Evolutionary conservation across 1,284 basidiomycete genomes (phyloP), one percentile per base, ranked within the genome.

Genomic region (Tilletia horrida): DNA sequence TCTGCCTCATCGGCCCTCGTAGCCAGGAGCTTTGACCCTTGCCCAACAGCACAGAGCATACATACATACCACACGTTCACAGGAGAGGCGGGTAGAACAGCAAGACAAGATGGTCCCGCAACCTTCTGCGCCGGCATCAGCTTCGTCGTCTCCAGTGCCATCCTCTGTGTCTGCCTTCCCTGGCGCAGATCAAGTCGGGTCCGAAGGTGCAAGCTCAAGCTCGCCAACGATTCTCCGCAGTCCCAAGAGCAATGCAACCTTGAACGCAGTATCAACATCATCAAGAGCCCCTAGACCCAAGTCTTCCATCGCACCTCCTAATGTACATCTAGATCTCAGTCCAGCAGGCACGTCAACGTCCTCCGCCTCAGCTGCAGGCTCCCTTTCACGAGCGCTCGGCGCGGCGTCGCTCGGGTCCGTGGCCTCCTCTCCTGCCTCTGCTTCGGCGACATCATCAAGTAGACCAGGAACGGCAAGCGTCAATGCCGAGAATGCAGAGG

Each of bases 271-370:
- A 6, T n/a, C 43, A 23, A 25, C 43, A 4, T 27, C 44, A 1
- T 27, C 21, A n/a, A 31, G 45, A 13, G n/a, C 63, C 8, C 63
- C 63, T 4, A 16, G 63, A 48, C 63, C 63, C 44, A 64, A 59
- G 27, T 59, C 55, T 9, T 25, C 29, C 55, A 59, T 59, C 55
- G 55, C 55, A 18, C 55, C 71, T 2, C 70, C 74, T 16, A 67
- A 75, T 9, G 74, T 75, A 0, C 70, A 73, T 29, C 69, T 75
- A 63, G 72, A 75, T 57, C 61, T 75, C 23, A 73, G 71, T 64
- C n/a, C 27, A 9, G 55, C 55, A 18, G 55, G 55, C 8, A 21
- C 27, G 27, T 59, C 55, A 9, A 59, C 55, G 29, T 59, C 55
- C 4, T 25, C 55, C 55, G 27, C 55, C 16, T 59, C 55, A 7